Conservation (phyloP, 768 basidiomycete species). For the Gymnopilus dilepis region DNA sequence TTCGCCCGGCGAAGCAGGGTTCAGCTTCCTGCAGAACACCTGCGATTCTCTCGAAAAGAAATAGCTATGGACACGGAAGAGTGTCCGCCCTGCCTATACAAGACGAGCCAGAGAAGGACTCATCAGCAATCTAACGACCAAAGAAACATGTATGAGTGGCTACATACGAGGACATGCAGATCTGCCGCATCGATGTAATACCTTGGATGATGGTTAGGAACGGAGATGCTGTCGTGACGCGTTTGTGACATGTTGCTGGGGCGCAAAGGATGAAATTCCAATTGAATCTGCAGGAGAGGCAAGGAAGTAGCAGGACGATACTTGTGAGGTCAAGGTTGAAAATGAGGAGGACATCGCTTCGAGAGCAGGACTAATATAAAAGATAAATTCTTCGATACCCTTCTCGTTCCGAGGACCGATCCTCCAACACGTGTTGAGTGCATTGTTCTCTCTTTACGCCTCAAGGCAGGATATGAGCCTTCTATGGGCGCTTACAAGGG, state of each 20-base stretch:
- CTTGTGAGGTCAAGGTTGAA: neutral
- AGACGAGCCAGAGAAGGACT: neutral
- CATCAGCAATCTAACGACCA: too few species aligned
- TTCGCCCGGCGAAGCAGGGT: constrained; percentile 35
- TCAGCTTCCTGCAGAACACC: constrained; percentile 45
- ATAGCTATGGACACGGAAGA: constrained; percentile 55
- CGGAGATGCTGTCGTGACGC: constrained; percentile 10
- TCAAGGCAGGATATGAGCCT: neutral
- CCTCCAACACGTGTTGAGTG: constrained; percentile 20
- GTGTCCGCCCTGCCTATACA: constrained; percentile 12
- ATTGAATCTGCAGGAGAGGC: too few species aligned
- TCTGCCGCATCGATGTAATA: constrained; percentile 31
- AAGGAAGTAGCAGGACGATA: neutral
- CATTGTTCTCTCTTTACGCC: constrained; percentile 2
- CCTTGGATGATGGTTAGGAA: constrained; percentile 7
- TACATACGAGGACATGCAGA: constrained; percentile 29
- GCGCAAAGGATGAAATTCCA: too few species aligned
- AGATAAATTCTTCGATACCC: neutral
- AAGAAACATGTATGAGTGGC: too few species aligned
- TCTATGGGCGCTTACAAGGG: constrained; percentile 17
- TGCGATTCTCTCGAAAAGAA: constrained; percentile 59
- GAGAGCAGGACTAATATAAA: constrained; percentile 5
- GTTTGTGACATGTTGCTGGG: neutral
- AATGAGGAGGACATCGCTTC: constrained; percentile 3
- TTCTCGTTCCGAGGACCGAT: neutral